Evolutionary conservation across 179 eudicot genomes (phyloP), one percentile per base, ranked within the genome.

Genomic region (Gypsophila paniculata): DNA sequence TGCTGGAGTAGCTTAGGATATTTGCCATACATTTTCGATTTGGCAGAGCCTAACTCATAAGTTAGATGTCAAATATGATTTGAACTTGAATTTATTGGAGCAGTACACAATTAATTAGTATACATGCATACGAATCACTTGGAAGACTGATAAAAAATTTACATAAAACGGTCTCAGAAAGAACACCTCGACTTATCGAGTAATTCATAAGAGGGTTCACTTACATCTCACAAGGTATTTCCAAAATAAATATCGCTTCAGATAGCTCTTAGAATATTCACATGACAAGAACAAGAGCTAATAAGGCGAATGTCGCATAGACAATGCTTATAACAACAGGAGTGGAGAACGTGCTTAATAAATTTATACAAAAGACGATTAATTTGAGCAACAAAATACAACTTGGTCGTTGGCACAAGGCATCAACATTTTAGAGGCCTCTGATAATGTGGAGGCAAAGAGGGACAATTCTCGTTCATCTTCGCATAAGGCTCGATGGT

Each of bases 381-480:
- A 46, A 36, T 38, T 38, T 18, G 2, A 34, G 21, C 29, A 66
- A 38, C 63, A 25, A 73, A 62, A 68, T 60, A 72, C 36, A 73
- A 22, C 46, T 29, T 61, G 39, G 22, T 15, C n/a, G n/a, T n/a
- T n/a, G n/a, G n/a, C n/a, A 3, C 7, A 46, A 49, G 55, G 25
- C 51, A 73, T 80, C 80, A 94, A 77, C 97, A 95, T 49, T 80
- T 85, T 23, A 25, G 0, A 59, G 99, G 94, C 89, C 98, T 87
- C 72, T 88, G 88, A 71, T 92, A 95, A 75, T 82, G 85, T 17
- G 99, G 90, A 39, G 99, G 99, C 55, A 95, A 69, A 14, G 99
- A 85, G 0, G 99, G 99, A 78, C 98, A 92, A 25, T 92, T 79
- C 83, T 95, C 93, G 19, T 95, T 92, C 99, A 95, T 95, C 77